Conservation (phyloP, 768 basidiomycete genomes). For the Cystobasidium tubakii region DNA sequence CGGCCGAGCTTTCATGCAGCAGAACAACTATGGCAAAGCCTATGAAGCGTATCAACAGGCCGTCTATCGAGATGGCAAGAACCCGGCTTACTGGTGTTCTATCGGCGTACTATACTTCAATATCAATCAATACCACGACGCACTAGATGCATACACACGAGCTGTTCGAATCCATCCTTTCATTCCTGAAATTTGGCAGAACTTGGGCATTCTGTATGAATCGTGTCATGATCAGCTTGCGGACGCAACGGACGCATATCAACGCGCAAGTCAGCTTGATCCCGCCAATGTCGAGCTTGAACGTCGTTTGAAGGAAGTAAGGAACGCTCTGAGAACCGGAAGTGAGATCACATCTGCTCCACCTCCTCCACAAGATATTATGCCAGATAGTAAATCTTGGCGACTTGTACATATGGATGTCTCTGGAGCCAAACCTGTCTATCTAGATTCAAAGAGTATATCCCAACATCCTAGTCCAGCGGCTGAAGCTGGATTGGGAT, state of each 20-base stretch:
- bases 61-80: slow-evolving; percentile 95
- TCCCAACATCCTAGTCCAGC: background rate
- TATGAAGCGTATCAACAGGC: slow-evolving; percentile 99
- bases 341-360: slow-evolving; percentile 17
- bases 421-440: slow-evolving; percentile 28
- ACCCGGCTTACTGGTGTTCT: slow-evolving; percentile 99
- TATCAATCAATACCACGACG: slow-evolving; percentile 98
- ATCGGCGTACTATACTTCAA: slow-evolving; percentile 99
- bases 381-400: slow-evolving; percentile 35
- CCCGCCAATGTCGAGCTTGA: slow-evolving; percentile 76
- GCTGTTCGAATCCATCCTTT: slow-evolving; percentile 98
- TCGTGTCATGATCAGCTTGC: slow-evolving; percentile 98
- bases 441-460: slow-evolving; percentile 16
- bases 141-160: slow-evolving; percentile 95
- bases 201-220: slow-evolving; percentile 92
- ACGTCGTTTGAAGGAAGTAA: slow-evolving; percentile 35
- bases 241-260: slow-evolving; percentile 97
- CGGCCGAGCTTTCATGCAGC: slow-evolving; percentile 96
- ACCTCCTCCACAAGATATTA: slow-evolving; percentile 26
- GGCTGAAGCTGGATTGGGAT: background rate
- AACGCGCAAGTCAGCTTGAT: slow-evolving; percentile 87
- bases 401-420: slow-evolving; percentile 21
- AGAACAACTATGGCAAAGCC: slow-evolving; percentile 97
- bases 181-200: slow-evolving; percentile 91
- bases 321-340: background rate